Evolutionary conservation across 208 protist species (phyloP).

Genomic region (Trypanosoma platydactyli): DNA sequence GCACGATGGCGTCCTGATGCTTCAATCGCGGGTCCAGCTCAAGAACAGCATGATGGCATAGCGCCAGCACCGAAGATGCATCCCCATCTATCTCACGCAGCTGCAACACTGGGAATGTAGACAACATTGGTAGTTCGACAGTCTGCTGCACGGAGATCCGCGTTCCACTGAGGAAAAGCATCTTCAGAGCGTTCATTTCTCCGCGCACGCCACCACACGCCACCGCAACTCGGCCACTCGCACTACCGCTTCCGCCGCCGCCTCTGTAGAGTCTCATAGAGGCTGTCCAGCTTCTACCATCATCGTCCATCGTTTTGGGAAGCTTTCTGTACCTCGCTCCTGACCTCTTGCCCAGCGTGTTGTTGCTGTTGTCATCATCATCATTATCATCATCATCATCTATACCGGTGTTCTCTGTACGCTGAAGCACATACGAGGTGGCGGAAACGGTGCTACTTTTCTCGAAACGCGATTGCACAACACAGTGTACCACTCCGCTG

Average conservation of each 20-base stretch:
- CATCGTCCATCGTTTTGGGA: slow-evolving; percentile 37
- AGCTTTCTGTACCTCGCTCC: slow-evolving; percentile 48
- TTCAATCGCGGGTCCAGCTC: slow-evolving; percentile 36
- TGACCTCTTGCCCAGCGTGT: background rate
- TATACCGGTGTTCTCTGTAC: slow-evolving; percentile 11
- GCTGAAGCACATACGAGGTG: slow-evolving; percentile 45
- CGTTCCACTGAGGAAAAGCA: slow-evolving; percentile 39
- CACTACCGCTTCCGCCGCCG: background rate
- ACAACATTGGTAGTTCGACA: slow-evolving; percentile 38
- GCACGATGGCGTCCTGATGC: slow-evolving; percentile 21
- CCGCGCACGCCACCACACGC: slow-evolving; percentile 28
- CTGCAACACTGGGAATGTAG: slow-evolving; percentile 42
- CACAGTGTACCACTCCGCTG: slow-evolving; percentile 47
- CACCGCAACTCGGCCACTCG: slow-evolving; percentile 22
- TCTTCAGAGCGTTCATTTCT: slow-evolving; percentile 27
- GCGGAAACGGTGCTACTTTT: background rate
- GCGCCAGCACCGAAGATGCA: slow-evolving; percentile 31
- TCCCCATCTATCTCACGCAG: slow-evolving; percentile 45
- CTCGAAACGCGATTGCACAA: slow-evolving; percentile 41
- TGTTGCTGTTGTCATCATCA: slow-evolving; percentile 14
- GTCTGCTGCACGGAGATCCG: slow-evolving; percentile 38
- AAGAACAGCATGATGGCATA: slow-evolving; percentile 47
- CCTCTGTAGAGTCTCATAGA: slow-evolving; percentile 16
- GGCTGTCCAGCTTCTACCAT: slow-evolving; percentile 23
- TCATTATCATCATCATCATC: slow-evolving; percentile 17